Evolutionary conservation across 495 filamentous ascomycete genomes (phyloP).

Genomic region (Emericellopsis terricola): DNA sequence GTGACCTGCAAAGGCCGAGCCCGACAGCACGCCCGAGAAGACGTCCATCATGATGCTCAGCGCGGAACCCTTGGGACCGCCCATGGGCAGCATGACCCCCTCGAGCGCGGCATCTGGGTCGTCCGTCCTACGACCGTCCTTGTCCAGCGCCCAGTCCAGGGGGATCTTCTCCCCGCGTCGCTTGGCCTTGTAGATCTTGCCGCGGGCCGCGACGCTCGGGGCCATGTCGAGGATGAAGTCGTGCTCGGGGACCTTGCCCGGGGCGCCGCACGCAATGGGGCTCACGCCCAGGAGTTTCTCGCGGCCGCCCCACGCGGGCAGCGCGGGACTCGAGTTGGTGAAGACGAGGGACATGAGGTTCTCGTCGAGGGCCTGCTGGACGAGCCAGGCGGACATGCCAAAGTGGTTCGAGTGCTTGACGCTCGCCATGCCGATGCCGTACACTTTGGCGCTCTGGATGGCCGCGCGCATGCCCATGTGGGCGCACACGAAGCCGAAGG

Average conservation of each 20-base stretch:
- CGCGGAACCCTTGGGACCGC: constrained; percentile 57
- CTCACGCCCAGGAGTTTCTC: constrained; percentile 53
- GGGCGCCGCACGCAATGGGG: constrained; percentile 64
- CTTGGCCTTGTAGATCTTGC: constrained; percentile 60
- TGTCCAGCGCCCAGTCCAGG: constrained; percentile 53
- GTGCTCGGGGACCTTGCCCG: constrained; percentile 26
- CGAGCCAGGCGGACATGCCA: constrained; percentile 64
- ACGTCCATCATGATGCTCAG: constrained; percentile 73
- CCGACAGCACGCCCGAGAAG: constrained; percentile 58
- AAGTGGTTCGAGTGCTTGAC: constrained; percentile 67
- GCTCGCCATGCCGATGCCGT: constrained; percentile 54
- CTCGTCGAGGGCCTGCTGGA: constrained; percentile 52
- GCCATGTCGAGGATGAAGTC: constrained; percentile 70
- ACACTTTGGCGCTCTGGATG: constrained; percentile 42
- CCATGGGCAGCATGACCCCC: constrained; percentile 68
- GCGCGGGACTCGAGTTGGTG: constrained; percentile 58
- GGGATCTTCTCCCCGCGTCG: constrained; percentile 59
- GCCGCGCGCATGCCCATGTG: constrained; percentile 42
- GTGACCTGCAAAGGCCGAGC: constrained; percentile 49
- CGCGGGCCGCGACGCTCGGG: constrained; percentile 50
- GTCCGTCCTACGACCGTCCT: constrained; percentile 45
- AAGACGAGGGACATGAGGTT: constrained; percentile 64
- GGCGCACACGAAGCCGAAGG: constrained; percentile 56
- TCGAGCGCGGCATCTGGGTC: constrained; percentile 47
- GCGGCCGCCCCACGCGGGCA: constrained; percentile 55